Evolutionary conservation across 2,329 filamentous ascomycete genomes (phyloP).

Genomic region (Fusarium mexicanum): DNA sequence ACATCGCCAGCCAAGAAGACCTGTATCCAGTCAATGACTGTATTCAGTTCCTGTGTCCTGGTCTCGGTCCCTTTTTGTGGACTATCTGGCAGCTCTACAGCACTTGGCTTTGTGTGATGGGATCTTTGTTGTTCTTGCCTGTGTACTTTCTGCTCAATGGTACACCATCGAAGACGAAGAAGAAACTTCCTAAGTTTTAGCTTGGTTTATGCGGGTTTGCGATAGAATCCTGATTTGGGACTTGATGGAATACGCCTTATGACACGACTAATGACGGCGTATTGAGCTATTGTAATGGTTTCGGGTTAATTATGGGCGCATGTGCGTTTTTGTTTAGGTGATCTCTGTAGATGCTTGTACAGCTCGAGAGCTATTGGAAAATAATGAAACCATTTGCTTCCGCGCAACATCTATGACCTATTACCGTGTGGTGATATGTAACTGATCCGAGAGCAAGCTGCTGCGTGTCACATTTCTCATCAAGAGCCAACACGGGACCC

Average conservation of each 20-base stretch:
- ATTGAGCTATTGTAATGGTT: not conserved
- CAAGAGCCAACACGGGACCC: not conserved
- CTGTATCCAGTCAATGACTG: conserved; percentile 82
- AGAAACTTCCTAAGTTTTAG: conserved; percentile 25
- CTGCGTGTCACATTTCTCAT: not conserved
- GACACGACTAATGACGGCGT: conserved; percentile 20
- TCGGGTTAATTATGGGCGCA: not conserved
- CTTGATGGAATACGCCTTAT: not conserved
- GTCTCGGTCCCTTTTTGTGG: conserved; percentile 65
- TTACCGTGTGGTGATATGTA: rapidly evolving
- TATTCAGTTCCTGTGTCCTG: conserved; percentile 75
- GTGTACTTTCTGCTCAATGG: conserved; percentile 48
- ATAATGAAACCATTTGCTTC: not conserved
- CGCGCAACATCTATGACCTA: too few relatives aligned
- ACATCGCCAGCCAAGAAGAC: conserved; percentile 81
- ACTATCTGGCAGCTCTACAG: conserved; percentile 70
- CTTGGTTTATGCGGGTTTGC: not conserved
- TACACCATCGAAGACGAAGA: conserved; percentile 13
- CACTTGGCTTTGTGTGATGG: conserved; percentile 71
- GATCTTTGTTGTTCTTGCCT: conserved; percentile 56
- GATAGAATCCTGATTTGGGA: not conserved
- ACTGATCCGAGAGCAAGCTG: too few relatives aligned
- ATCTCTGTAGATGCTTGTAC: not conserved
- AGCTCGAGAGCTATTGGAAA: not conserved
- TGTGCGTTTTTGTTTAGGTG: not conserved